These are phyloP conservation scores for Brassica napus DNA, from an alignment of 345 rosid species.

Conservation along the genomic window Da-Ae NC_063443.1:1525001-1525500, in stretches of 20 bases:
- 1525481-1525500: conserved; percentile 99
- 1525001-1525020: not conserved
- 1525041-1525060: not conserved
- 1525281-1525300: not conserved
- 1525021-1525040: not conserved
- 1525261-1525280: not conserved
- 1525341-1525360: not conserved
- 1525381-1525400: conserved; percentile 85
- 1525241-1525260: not conserved
- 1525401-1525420: conserved; percentile 95
- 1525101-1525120: not conserved
- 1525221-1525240: conserved; percentile 54
- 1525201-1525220: not conserved
- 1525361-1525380: conserved; percentile 75
- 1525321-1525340: too few relatives aligned
- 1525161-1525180: conserved; percentile 2
- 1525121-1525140: conserved; percentile 3
- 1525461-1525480: conserved; percentile 99
- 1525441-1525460: conserved; percentile 99
- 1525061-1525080: conserved; percentile 4
- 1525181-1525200: not conserved
- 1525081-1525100: not conserved
- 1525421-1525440: conserved; percentile 93
- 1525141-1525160: not conserved
- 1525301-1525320: not conserved